These are phyloP conservation scores for Syzygium syzygioides DNA, from an alignment of 441 rosid species.

Conservation along the genomic window DNA sequence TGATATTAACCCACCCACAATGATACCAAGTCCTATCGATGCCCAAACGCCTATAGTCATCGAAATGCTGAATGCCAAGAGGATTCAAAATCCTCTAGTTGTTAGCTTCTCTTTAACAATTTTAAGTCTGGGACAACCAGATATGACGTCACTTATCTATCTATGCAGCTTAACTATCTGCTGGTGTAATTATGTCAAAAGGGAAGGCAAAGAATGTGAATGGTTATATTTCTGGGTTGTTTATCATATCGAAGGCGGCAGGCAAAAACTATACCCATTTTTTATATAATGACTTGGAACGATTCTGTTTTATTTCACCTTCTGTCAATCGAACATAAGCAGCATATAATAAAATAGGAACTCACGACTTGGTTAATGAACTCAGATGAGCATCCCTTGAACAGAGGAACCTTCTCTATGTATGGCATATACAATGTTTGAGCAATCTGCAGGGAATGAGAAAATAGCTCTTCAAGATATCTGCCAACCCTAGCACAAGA, in stretches of 20 bases:
- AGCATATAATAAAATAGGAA: neutral
- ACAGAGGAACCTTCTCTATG: conserved; percentile 53
- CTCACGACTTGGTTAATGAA: conserved; percentile 87
- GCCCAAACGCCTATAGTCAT: neutral
- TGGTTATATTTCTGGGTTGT: neutral
- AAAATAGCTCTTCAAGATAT: neutral
- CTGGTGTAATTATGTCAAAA: neutral
- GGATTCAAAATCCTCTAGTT: neutral
- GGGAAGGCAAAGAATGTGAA: neutral
- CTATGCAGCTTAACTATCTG: neutral
- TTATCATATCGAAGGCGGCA: neutral
- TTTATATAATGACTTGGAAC: neutral
- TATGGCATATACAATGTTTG: conserved; percentile 58
- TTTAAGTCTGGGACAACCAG: neutral
- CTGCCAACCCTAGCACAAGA: neutral
- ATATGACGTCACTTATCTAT: neutral
- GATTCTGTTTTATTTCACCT: neutral
- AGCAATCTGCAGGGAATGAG: conserved; percentile 49
- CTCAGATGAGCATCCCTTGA: conserved; percentile 76
- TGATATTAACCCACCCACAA: neutral
- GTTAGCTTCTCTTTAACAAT: neutral
- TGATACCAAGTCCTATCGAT: neutral
- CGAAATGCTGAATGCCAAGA: neutral
- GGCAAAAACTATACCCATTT: neutral
- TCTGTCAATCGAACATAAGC: neutral